phyloP scores from a whole-genome alignment of 2,329 filamentous ascomycete species.

The Ophiostoma montium region DNA sequence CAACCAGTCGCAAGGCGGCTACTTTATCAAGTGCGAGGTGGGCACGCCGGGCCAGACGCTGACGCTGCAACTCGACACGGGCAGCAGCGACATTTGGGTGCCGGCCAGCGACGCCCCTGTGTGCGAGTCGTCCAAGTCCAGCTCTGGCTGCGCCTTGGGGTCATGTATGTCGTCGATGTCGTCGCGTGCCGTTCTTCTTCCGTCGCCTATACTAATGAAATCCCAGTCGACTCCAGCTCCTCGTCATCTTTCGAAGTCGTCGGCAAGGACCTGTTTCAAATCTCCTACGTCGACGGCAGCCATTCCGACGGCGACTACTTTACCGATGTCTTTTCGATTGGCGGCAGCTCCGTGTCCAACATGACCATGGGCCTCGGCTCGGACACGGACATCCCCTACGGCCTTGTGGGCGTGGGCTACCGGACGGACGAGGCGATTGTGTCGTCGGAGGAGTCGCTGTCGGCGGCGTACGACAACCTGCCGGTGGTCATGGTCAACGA shows the following conservation, averaged over 20 bases:
- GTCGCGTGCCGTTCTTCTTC: not conserved
- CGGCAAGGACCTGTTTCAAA: slow-evolving; percentile 33
- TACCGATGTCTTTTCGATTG: slow-evolving; percentile 40
- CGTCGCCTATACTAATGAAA: not conserved
- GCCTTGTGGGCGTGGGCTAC: slow-evolving; percentile 48
- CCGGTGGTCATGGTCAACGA: slow-evolving; percentile 49
- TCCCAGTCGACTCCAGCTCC: slow-evolving; percentile 28
- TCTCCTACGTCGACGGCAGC: slow-evolving; percentile 48
- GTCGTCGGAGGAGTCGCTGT: slow-evolving; percentile 14
- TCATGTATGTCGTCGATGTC: slow-evolving; percentile 16
- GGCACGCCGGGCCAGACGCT: slow-evolving; percentile 44
- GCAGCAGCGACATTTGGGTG: slow-evolving; percentile 52
- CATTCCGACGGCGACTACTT: slow-evolving; percentile 45
- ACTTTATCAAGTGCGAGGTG: slow-evolving; percentile 41
- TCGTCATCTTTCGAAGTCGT: slow-evolving; percentile 34
- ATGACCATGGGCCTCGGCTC: slow-evolving; percentile 45
- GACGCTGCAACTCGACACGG: slow-evolving; percentile 48
- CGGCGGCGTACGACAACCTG: slow-evolving; percentile 38
- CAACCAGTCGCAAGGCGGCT: slow-evolving; percentile 30
- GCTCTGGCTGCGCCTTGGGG: slow-evolving; percentile 16
- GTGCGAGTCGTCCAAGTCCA: slow-evolving; percentile 20
- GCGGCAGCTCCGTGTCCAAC: slow-evolving; percentile 34
- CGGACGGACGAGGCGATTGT: slow-evolving; percentile 37
- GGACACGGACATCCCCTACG: slow-evolving; percentile 39
- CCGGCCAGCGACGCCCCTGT: slow-evolving; percentile 25